Evolutionary conservation across 2,329 filamentous ascomycete genomes (phyloP).

Genomic region (Colletotrichum sidae): DNA sequence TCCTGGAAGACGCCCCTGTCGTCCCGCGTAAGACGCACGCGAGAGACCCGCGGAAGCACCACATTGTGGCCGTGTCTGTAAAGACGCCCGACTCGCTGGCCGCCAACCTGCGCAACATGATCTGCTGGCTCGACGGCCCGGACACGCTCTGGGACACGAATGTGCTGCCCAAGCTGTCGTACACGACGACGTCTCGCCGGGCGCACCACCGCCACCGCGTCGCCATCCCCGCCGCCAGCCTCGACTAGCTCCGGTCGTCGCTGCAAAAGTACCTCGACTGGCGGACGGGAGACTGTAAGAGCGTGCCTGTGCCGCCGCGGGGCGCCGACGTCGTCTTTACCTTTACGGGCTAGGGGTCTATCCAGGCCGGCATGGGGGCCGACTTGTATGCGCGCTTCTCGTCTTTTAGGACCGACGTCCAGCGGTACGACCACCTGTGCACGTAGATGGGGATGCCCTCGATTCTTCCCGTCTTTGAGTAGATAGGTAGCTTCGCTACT

Average conservation of each 20-base stretch:
- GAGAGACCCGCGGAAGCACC: slow-evolving; percentile 56
- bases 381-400: slow-evolving; percentile 60
- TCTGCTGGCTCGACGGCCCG: slow-evolving; percentile 64
- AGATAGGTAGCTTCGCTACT: slow-evolving; percentile 66
- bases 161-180: slow-evolving; percentile 69
- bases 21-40: slow-evolving; percentile 47
- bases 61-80: slow-evolving; percentile 67
- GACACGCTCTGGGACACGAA: slow-evolving; percentile 64
- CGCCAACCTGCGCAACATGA: slow-evolving; percentile 67
- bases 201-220: slow-evolving; percentile 60
- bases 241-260: slow-evolving; percentile 51
- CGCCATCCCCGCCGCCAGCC: slow-evolving; percentile 56
- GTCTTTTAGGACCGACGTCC: slow-evolving; percentile 64
- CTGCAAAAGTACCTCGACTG: slow-evolving; percentile 50
- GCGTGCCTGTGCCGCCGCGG: slow-evolving; percentile 53
- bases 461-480: slow-evolving; percentile 63
- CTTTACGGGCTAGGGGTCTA: slow-evolving; percentile 68
- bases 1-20: slow-evolving; percentile 72
- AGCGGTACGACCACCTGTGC: slow-evolving; percentile 66
- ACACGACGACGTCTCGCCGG: slow-evolving; percentile 75
- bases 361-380: slow-evolving; percentile 63
- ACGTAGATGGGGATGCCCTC: slow-evolving; percentile 64
- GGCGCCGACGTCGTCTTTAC: slow-evolving; percentile 63
- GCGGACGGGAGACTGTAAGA: slow-evolving; percentile 54
- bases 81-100: slow-evolving; percentile 65